Evolutionary conservation across 106 monocot species (phyloP), one percentile per base, ranked within the genome.

Genomic region (Phalaenopsis aphrodite): DNA sequence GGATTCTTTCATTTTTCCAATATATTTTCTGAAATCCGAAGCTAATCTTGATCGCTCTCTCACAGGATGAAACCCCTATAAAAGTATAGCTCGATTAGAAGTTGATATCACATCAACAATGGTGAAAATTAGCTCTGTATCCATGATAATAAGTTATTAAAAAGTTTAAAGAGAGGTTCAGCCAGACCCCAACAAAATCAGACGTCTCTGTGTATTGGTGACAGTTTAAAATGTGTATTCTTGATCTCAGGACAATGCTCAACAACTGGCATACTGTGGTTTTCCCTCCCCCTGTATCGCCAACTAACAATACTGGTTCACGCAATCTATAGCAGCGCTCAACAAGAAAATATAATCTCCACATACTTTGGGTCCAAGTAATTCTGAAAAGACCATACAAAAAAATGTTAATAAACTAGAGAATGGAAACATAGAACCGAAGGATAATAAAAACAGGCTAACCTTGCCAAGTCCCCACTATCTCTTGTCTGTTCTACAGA

Each of bases 241-340:
- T 86, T 75, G 81, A 75, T n/a, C 79, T 75, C 57, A 94, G 79
- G 81, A 82, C 80, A 79, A 46, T 72, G 82, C 94, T 91, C 48
- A 98, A 85, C 55, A 98, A 79, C 84, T 98, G 98, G 82, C 98
- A 98, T 6, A 94, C 98, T 42, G 91, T 94, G 41, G 98, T 98
- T 74, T 98, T 98, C 18, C 98, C 98, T 48, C 98, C 94, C 76
- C 98, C 98, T 81, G 98, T 98, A 83, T 94, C 98, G 82, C 98
- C 98, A 77, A 98, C 85, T 77, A 98, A 89, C 39, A 98, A 94
- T 8, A 98, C 98, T 88, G 98, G 98, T 52, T 98, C 98, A 15
- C 85, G 94, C 79, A 91, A 80, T 66, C 75, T 84, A 76, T 89
- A 93, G 89, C 98, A 98, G 4, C 94, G 87, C 78, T 91, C 77